Percentiles rank a stretch among this genome's conserved stretches.
Conservation (phyloP, 257 asterid species). For the Anisodus tanguticus region DNA sequence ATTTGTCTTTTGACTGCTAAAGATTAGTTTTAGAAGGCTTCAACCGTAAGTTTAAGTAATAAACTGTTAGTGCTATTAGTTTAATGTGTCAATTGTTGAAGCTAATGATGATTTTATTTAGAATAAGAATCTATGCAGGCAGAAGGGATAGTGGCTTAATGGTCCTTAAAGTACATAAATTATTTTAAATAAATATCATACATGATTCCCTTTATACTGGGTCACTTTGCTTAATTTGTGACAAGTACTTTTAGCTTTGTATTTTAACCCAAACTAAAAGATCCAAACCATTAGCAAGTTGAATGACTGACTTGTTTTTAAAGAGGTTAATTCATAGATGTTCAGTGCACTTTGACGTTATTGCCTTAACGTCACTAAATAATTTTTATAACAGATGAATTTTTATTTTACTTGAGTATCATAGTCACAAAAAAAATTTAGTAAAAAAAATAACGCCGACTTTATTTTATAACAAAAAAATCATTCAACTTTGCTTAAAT, state of each 20-base stretch:
- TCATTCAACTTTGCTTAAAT: too few species aligned
- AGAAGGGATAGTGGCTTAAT: slow-evolving; percentile 23
- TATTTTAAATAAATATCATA: not conserved
- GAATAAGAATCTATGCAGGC: slow-evolving; percentile 24
- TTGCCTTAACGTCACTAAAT: not conserved
- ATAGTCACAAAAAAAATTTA: too few species aligned
- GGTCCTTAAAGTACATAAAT: slow-evolving; percentile 31
- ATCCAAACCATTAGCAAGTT: not conserved
- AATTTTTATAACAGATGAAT: not conserved
- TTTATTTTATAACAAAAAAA: too few species aligned
- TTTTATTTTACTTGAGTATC: not conserved
- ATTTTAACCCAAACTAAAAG: not conserved
- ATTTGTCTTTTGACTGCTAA: slow-evolving; percentile 24
- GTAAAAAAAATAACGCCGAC: too few species aligned
- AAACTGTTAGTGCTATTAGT: slow-evolving; percentile 20
- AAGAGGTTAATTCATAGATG: not conserved
- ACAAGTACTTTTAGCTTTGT: not conserved
- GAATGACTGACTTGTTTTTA: not conserved
- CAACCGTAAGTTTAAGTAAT: slow-evolving; percentile 15
- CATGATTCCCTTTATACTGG: not conserved
- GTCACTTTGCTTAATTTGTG: not conserved
- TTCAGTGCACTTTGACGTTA: not conserved
- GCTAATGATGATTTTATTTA: slow-evolving; percentile 28
- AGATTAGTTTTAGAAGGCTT: not conserved
- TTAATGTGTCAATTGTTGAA: not conserved